A percentile compares a stretch with the other conserved stretches of the same genome.
Conservation (phyloP, 352 stramenopile species). For the Globisporangium takayamanum region DNA sequence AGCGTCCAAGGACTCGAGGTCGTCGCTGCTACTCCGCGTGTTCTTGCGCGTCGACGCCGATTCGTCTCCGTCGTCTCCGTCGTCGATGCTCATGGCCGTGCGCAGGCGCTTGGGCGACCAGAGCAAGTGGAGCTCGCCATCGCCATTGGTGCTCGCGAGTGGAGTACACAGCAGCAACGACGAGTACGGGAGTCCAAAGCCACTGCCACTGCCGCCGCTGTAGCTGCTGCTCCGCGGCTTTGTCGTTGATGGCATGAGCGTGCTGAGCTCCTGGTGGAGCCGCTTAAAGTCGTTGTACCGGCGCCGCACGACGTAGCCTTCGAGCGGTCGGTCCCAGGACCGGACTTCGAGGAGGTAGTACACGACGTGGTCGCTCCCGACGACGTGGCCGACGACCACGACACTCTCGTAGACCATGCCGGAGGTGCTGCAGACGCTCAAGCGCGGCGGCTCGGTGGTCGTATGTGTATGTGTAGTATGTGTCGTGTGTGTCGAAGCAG, state of each 20-base stretch:
- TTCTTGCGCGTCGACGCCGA: constrained; percentile 13
- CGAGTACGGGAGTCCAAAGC: constrained; percentile 27
- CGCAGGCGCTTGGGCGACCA: constrained; percentile 38
- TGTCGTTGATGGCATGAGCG: constrained; percentile 37
- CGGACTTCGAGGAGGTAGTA: constrained; percentile 76
- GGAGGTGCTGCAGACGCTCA: constrained; percentile 63
- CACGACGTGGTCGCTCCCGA: constrained; percentile 56
- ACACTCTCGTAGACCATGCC: constrained; percentile 68
- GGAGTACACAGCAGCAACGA: constrained; percentile 55
- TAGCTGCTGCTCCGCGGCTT: constrained; percentile 17
- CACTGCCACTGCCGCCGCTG: background rate
- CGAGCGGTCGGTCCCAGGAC: constrained; percentile 61
- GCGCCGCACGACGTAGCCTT: constrained; percentile 72
- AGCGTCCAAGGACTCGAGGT: background rate
- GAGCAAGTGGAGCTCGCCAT: constrained; percentile 36
- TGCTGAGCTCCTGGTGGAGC: constrained; percentile 46
- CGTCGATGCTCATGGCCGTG: background rate
- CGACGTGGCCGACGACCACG: constrained; percentile 57
- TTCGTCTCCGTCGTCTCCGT: constrained; percentile 18
- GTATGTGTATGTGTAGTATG: background rate
- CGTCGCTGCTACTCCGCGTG: constrained; percentile 8
- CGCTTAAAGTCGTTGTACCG: constrained; percentile 73
- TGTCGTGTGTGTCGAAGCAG: constrained; percentile 2
- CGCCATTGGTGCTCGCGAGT: constrained; percentile 10
- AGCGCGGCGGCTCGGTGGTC: constrained; percentile 17